Base-by-base conservation (phyloP, 495 filamentous ascomycete genomes). In the Tuber microsphaerosporum region DNA sequence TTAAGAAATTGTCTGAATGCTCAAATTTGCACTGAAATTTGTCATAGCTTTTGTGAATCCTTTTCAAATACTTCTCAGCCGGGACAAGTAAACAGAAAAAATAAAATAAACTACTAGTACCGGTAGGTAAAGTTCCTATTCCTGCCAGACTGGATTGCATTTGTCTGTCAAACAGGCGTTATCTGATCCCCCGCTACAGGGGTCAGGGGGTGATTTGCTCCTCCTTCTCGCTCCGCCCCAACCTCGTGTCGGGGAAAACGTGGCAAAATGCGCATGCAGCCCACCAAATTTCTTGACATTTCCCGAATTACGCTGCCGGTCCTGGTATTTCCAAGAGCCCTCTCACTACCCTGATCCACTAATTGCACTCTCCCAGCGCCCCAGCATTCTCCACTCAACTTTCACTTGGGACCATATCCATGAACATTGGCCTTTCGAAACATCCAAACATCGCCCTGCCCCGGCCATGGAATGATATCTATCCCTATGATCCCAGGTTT, bases 171-270 rank as follows among this genome's bases (percentile, higher is more conserved):
- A 76, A 26, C 22, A 73, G 43, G 70, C 76, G 73, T 71, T 71
- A 72, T 68, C 51, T 72, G 48, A 68, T 71, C n/a, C 22, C 12
- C 76, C 42, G 43, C 42, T 76, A 26, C 76, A 75, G 70, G 77
- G 73, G 73, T 79, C 76, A 79, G 76, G 77, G 77, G 77, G 56
- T 31, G 26, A 31, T 65, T 65, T 31, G n/a, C 48, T 37, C 51
- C 51, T 16, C 51, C 4, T 31, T 31, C n/a, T 4, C 51, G 3
- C 51, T 14, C 56, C 26, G 12, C 56, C 56, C 56, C n/a, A 65
- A 65, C 70, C 71, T 79, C 56, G 46, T 75, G 77, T 79, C 73
- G 77, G 70, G 70, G 77, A 75, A 79, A 79, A 79, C 77, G 77
- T 79, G 77, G 77, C 77, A 70, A 73, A 78, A 79, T 75, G 69